phyloP scores from a whole-genome alignment of 805 yeast genomes.

The Metschnikowia cerradonensis region DNA sequence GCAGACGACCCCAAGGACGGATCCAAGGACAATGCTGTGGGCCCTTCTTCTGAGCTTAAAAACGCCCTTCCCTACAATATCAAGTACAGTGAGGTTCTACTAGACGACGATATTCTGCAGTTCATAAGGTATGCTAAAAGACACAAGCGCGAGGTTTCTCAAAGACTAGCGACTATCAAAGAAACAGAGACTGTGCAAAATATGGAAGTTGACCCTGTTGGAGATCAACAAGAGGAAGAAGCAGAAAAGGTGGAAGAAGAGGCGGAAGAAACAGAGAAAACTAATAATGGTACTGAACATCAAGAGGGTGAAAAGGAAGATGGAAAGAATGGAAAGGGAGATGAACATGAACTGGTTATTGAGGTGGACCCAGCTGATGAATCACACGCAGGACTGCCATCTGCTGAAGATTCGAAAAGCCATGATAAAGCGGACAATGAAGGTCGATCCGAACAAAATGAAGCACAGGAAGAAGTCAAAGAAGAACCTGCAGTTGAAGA shows the following conservation, averaged over 20 bases:
- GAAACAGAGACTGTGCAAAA: not conserved
- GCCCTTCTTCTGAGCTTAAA: constrained; percentile 23
- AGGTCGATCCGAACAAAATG: not conserved
- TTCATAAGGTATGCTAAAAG: constrained; percentile 17
- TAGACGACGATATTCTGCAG: constrained; percentile 26
- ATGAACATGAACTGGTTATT: not conserved
- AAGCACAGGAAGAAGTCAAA: not conserved
- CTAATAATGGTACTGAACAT: not conserved
- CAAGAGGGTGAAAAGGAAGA: not conserved
- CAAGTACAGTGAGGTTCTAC: constrained; percentile 22
- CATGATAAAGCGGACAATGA: not conserved
- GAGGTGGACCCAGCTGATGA: not conserved
- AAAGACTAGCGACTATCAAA: constrained; percentile 1
- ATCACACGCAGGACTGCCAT: not conserved
- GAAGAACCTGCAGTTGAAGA: not conserved
- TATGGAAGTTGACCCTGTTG: not conserved
- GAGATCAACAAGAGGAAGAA: not conserved
- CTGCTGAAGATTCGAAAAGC: not conserved
- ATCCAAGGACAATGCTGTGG: constrained; percentile 6
- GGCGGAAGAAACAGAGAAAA: not conserved
- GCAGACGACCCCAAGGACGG: constrained; percentile 13
- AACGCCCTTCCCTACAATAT: constrained; percentile 31
- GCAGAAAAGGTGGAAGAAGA: not conserved
- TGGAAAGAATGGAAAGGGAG: not conserved
- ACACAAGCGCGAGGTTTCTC: constrained; percentile 12